Evolutionary conservation across 176 grass and related monocot genomes (phyloP).

Genomic region (Avena atlantica): DNA sequence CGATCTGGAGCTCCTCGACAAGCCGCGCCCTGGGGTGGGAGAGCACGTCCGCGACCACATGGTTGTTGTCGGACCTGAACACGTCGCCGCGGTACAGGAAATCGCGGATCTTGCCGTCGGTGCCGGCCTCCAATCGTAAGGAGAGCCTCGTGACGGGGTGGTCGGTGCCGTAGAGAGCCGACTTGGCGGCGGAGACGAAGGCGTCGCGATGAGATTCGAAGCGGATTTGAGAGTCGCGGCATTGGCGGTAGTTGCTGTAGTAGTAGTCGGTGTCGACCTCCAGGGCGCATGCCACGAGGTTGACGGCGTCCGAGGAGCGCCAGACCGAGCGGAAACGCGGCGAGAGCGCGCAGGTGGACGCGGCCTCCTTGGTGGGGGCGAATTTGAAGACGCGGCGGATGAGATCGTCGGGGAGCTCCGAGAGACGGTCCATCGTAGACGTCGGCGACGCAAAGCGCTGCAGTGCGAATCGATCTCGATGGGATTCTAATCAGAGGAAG

Average conservation of each 20-base stretch:
- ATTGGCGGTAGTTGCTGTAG: not conserved
- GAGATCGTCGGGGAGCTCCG: conserved; percentile 16
- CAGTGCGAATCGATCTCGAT: not conserved
- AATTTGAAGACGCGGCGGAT: not conserved
- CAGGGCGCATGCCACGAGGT: not conserved
- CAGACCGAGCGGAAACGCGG: conserved; percentile 4
- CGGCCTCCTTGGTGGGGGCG: not conserved
- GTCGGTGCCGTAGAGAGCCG: not conserved
- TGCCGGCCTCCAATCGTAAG: not conserved
- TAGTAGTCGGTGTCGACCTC: not conserved
- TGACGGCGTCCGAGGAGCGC: not conserved
- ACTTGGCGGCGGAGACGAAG: not conserved
- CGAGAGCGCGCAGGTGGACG: not conserved
- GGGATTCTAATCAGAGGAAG: not conserved
- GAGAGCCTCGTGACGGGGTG: not conserved
- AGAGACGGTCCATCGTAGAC: conserved; percentile 9
- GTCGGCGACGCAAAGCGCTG: not conserved
- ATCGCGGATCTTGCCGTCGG: not conserved
- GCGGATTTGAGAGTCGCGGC: not conserved
- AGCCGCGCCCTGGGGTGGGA: not conserved
- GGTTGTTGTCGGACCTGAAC: not conserved
- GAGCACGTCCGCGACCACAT: not conserved
- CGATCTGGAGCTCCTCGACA: not conserved
- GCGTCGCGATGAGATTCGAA: not conserved
- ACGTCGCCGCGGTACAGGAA: not conserved